Base-by-base conservation (phyloP, 2,329 filamentous ascomycete genomes). In the Hirsutella thompsonii region DNA sequence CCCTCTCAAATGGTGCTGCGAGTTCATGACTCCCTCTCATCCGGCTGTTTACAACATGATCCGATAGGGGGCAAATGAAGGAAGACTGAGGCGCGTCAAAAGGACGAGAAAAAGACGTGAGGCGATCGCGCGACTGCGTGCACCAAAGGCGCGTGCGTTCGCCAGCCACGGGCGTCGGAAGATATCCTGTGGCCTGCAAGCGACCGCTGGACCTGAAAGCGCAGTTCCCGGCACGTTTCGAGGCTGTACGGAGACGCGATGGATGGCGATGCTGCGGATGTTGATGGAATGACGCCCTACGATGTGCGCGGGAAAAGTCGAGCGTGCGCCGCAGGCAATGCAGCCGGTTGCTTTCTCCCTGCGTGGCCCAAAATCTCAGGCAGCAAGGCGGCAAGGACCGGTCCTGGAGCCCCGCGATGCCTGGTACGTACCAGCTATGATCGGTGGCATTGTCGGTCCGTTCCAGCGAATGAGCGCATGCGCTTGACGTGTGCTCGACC, bases 11-110 rank as follows among this genome's bases (percentile, higher is more conserved):
- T n/a, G n/a, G 23, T 38, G 42, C 41, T 36, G 43, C 38, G 39
- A 41, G 38, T 41, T 46, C 40, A 48, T 48, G 34, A 41, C 42
- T 42, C 43, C 45, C 44, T 47, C 50, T 54, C 47, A 8, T 49
- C 46, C 49, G 46, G 56, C 49, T 51, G 54, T 58, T 60, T 60
- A 60, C 57, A 56, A 47, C 44, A 55, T 57, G 46, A 49, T 55
- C 53, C 46, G 52, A 16, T 18, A 34, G 32, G 18, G 14, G 9
- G 14, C 3, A 16, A 34, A 16, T 8, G n/a, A 16, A 34, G 32
- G 32, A 34, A 18, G 16, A 16, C n/a, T 18, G 32, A 34, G 11
- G 30, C n/a, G 30, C 11, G 30, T 32, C 8, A 32, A 14, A 44
- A 46, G 48, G 49, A 37, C 46, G 54, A 44, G 46, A 47, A 34